Evolutionary conservation across 768 basidiomycete species (phyloP).

Genomic region (Suillus discolor): DNA sequence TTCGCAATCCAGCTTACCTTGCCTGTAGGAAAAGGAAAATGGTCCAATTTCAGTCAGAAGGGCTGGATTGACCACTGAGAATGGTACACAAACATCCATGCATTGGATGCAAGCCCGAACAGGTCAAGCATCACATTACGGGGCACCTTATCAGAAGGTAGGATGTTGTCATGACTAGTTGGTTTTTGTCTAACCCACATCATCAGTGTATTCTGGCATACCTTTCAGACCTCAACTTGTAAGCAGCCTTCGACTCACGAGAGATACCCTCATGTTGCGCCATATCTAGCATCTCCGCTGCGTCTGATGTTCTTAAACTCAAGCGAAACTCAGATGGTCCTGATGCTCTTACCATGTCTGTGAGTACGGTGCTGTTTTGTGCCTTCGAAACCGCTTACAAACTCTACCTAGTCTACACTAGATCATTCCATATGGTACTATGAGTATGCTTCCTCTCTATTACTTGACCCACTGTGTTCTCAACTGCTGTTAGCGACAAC

Average conservation of each 20-base stretch:
- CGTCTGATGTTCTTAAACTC: slow-evolving; percentile 55
- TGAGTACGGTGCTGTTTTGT: slow-evolving; percentile 36
- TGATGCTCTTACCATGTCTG: slow-evolving; percentile 61
- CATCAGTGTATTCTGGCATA: slow-evolving; percentile 76
- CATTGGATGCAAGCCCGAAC: slow-evolving; percentile 83
- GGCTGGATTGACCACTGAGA: slow-evolving; percentile 45
- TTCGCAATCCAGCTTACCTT: background rate
- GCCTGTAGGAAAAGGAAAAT: slow-evolving; percentile 56
- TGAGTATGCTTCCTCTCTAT: slow-evolving; percentile 44
- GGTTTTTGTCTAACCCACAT: slow-evolving; percentile 8
- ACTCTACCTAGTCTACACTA: slow-evolving; percentile 55
- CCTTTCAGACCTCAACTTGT: slow-evolving; percentile 81
- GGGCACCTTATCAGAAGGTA: slow-evolving; percentile 78
- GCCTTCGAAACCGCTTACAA: slow-evolving; percentile 1
- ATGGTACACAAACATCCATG: slow-evolving; percentile 57
- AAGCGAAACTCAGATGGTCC: slow-evolving; percentile 50
- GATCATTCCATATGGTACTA: slow-evolving; percentile 86
- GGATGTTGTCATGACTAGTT: background rate
- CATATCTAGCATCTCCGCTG: slow-evolving; percentile 54
- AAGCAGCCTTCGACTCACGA: slow-evolving; percentile 23
- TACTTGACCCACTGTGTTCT: slow-evolving; percentile 3
- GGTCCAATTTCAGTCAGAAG: slow-evolving; percentile 72
- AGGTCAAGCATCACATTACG: slow-evolving; percentile 57
- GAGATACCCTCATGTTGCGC: slow-evolving; percentile 13
- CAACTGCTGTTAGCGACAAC: slow-evolving; percentile 48